These are phyloP conservation scores for Lenzites betulinus DNA, from an alignment of 768 basidiomycete genomes.

Conservation along the genomic window DNA sequence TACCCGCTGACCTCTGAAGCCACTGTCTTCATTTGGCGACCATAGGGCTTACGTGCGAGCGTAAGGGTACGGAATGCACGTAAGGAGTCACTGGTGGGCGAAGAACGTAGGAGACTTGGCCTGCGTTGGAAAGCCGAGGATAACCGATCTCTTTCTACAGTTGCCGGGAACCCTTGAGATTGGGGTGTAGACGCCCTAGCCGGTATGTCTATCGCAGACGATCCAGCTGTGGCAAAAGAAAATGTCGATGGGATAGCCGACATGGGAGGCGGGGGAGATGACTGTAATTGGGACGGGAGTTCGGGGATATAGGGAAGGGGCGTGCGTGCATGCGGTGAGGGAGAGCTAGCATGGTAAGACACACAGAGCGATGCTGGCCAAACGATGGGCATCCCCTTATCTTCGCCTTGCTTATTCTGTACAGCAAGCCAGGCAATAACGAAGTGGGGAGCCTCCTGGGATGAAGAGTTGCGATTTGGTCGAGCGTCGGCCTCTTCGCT, in stretches of 20 bases:
- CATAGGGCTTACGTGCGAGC: constrained; percentile 37
- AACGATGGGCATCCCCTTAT: constrained; percentile 73
- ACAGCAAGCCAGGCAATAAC: constrained; percentile 75
- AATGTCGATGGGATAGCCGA: constrained; percentile 25
- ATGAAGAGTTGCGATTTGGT: not conserved
- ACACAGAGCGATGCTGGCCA: constrained; percentile 68
- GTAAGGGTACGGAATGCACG: constrained; percentile 54
- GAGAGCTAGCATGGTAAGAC: constrained; percentile 42
- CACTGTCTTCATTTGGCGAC: constrained; percentile 51
- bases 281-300: constrained; percentile 62
- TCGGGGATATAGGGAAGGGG: constrained; percentile 61
- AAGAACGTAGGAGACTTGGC: constrained; percentile 33
- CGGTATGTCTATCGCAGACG: constrained; percentile 11
- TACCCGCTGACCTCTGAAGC: constrained; percentile 67
- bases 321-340: constrained; percentile 39
- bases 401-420: constrained; percentile 78
- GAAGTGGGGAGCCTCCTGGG: constrained; percentile 38
- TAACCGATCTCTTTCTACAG: constrained; percentile 2
- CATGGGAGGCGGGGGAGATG: constrained; percentile 46
- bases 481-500: not conserved
- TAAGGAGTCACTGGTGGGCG: constrained; percentile 39
- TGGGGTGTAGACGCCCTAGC: constrained; percentile 3
- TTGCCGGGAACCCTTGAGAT: not conserved
- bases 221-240: constrained; percentile 8
- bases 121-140: constrained; percentile 35